These are phyloP conservation scores for Blastobotrys muscicola DNA, from an alignment of 805 yeast genomes.

Conservation along the genomic window DNA sequence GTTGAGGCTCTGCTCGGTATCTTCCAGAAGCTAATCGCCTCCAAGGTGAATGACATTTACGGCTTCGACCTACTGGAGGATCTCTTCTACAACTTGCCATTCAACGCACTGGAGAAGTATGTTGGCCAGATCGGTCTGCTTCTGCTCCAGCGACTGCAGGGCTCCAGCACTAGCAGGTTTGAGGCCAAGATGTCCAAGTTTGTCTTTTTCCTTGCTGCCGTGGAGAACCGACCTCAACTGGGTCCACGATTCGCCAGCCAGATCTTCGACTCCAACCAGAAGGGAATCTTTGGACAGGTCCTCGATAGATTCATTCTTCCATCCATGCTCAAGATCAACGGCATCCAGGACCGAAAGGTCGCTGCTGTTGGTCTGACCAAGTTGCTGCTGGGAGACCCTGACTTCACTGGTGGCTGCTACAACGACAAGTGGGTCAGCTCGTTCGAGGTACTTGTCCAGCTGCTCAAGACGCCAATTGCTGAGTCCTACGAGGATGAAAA, in stretches of 20 bases:
- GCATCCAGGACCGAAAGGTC: conserved; percentile 36
- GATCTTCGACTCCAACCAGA: conserved; percentile 32
- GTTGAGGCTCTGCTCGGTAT: conserved; percentile 84
- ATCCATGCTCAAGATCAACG: conserved; percentile 29
- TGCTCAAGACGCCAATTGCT: conserved; percentile 35
- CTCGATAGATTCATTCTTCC: conserved; percentile 26
- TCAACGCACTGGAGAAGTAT: conserved; percentile 40
- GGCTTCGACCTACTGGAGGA: conserved; percentile 81
- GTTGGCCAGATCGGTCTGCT: conserved; percentile 66
- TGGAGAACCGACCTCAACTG: conserved; percentile 27
- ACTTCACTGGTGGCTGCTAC: conserved; percentile 35
- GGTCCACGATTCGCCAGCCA: conserved; percentile 48
- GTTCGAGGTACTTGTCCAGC: conserved; percentile 35
- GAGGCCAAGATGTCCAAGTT: conserved; percentile 63
- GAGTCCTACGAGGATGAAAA: conserved; percentile 30
- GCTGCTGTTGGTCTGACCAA: conserved; percentile 42
- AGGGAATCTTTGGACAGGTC: conserved; percentile 29
- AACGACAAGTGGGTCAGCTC: conserved; percentile 34
- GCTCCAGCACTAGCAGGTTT: conserved; percentile 72
- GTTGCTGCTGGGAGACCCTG: conserved; percentile 30
- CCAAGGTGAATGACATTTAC: conserved; percentile 66
- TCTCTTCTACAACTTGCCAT: conserved; percentile 50
- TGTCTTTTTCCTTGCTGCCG: conserved; percentile 43
- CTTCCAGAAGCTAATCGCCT: conserved; percentile 86
- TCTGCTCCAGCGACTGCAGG: conserved; percentile 70